These are phyloP conservation scores for Micromonas pusilla DNA, from an alignment of 139 green algal genomes.

Conservation along the genomic window DNA sequence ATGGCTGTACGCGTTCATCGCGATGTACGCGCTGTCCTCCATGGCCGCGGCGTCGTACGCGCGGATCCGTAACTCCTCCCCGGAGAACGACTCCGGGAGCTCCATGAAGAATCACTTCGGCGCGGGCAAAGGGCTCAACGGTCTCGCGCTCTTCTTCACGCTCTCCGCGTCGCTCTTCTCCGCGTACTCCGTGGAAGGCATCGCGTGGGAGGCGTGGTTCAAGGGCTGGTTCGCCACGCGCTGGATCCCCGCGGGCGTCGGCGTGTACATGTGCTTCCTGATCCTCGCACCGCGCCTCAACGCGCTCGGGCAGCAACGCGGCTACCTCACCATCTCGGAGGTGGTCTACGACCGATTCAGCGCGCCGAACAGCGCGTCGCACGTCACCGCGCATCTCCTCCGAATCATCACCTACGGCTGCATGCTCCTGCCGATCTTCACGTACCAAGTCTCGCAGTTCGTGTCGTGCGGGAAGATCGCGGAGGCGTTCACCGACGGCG, in stretches of 20 bases:
- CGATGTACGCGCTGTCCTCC: not conserved
- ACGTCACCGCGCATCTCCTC: not conserved
- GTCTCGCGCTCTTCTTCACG: conserved; percentile 1
- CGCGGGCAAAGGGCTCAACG: not conserved
- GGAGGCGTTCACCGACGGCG: not conserved
- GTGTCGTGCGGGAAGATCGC: not conserved
- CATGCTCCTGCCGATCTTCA: conserved; percentile 5
- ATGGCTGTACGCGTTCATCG: conserved; percentile 1
- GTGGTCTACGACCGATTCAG: not conserved
- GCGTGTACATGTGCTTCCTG: not conserved
- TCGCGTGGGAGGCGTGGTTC: conserved; percentile 10
- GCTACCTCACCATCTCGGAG: not conserved
- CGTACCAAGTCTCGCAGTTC: conserved; percentile 5
- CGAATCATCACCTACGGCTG: not conserved
- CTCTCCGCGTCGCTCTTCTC: conserved; percentile 11
- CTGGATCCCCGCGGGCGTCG: conserved; percentile 4
- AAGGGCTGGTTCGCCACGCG: conserved; percentile 7
- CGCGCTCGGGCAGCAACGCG: not conserved
- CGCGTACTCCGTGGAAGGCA: conserved; percentile 7
- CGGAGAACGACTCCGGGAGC: not conserved
- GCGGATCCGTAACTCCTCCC: not conserved
- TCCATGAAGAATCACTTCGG: conserved; percentile 1
- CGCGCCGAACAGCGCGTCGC: not conserved
- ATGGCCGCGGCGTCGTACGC: not conserved
- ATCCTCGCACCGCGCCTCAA: not conserved